These are phyloP conservation scores for Nicotiana benthamiana DNA, from an alignment of 257 asterid genomes.

Conservation along the genomic window DNA sequence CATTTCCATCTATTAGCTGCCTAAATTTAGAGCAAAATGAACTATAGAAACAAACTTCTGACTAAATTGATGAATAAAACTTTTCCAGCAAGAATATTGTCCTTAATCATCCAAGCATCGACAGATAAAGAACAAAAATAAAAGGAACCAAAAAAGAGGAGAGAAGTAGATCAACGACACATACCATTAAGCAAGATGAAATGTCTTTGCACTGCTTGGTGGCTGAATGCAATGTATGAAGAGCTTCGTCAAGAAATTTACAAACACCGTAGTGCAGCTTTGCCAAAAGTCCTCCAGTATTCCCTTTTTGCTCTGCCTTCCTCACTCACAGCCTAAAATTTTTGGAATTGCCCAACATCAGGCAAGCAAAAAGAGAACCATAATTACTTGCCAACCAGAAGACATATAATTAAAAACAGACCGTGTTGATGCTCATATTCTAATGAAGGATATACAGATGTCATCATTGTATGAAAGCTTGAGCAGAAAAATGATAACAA, in stretches of 20 bases:
- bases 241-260: conserved; percentile 49
- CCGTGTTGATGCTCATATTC: not conserved
- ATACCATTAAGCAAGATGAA: conserved; percentile 42
- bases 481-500: not conserved
- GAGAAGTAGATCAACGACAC: not conserved
- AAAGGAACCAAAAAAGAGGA: not conserved
- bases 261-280: conserved; percentile 56
- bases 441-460: not conserved
- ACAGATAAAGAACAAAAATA: not conserved
- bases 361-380: not conserved
- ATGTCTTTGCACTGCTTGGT: conserved; percentile 43
- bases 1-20: not conserved
- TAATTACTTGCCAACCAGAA: not conserved
- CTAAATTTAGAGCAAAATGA: not conserved
- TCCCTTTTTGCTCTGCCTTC: conserved; percentile 58
- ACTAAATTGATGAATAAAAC: not conserved
- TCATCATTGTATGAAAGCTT: not conserved
- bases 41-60: not conserved
- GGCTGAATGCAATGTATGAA: conserved; percentile 16
- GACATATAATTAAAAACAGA: not conserved
- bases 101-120: not conserved
- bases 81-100: not conserved
- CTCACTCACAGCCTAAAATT: conserved; percentile 51
- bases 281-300: conserved; percentile 38
- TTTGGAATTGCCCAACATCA: not conserved